These are phyloP conservation scores for Debaryomyces fabryi DNA, from an alignment of 1,139 yeast species.

Conservation along the genomic window DNA sequence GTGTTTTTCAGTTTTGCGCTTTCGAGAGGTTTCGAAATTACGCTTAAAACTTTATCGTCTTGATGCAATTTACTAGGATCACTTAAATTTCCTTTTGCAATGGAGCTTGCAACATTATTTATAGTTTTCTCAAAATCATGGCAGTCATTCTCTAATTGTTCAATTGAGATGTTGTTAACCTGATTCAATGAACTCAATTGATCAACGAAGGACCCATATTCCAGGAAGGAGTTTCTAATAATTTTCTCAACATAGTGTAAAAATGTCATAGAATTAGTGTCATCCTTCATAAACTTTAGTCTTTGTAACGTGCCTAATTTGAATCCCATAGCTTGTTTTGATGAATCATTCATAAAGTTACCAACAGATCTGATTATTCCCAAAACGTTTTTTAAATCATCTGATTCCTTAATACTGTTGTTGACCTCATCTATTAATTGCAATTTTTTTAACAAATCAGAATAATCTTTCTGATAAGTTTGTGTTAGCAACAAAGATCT, in stretches of 20 bases:
- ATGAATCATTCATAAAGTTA: constrained; percentile 86
- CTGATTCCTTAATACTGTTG: constrained; percentile 60
- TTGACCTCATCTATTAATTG: constrained; percentile 69
- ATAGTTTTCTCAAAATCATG: constrained; percentile 59
- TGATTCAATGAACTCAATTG: constrained; percentile 67
- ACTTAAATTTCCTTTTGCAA: constrained; percentile 74
- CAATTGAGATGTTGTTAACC: constrained; percentile 72
- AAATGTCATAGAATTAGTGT: constrained; percentile 75
- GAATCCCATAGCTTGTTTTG: constrained; percentile 84
- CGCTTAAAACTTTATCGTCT: constrained; percentile 62
- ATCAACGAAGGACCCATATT: constrained; percentile 72
- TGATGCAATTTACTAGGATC: constrained; percentile 74
- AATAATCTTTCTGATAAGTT: constrained; percentile 74
- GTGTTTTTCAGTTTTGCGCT: constrained; percentile 66
- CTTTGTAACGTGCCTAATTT: constrained; percentile 80
- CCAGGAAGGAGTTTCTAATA: constrained; percentile 77
- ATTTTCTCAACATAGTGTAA: constrained; percentile 85
- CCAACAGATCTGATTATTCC: constrained; percentile 85
- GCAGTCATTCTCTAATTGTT: constrained; percentile 75
- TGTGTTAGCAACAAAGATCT: constrained; percentile 68
- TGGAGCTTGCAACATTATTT: constrained; percentile 54
- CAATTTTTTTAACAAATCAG: constrained; percentile 65
- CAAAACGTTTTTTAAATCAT: constrained; percentile 65
- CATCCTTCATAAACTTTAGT: constrained; percentile 83
- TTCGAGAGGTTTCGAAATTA: constrained; percentile 51